Evolutionary conservation across 192 early-diverging fungal genomes (phyloP).

Genomic region (Coemansia sp.): DNA sequence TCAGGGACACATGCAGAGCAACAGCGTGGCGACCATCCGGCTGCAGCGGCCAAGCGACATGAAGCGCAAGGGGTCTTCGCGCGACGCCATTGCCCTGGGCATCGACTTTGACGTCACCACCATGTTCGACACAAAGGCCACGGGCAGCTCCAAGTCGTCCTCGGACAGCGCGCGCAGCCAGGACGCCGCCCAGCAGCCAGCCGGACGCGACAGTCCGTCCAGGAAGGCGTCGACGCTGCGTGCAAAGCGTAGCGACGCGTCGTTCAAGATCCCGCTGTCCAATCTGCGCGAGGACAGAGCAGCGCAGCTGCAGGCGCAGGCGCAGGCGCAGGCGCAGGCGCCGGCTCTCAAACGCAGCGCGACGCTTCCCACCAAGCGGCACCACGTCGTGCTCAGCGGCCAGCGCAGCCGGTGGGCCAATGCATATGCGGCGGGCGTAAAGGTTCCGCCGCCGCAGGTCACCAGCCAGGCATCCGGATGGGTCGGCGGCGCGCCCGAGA

Average conservation of each 20-base stretch:
- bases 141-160: slow-evolving; percentile 9
- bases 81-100: slow-evolving; percentile 46
- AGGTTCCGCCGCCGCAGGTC: background rate
- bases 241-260: slow-evolving; percentile 28
- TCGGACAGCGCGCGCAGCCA: slow-evolving; percentile 3
- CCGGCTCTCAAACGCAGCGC: slow-evolving; percentile 40
- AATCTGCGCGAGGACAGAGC: slow-evolving; percentile 25
- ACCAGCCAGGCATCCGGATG: slow-evolving; percentile 26
- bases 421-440: slow-evolving; percentile 20
- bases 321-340: too few species aligned
- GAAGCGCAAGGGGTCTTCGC: slow-evolving; percentile 45
- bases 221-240: background rate
- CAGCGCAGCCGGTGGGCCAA: slow-evolving; percentile 41
- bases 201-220: too few species aligned
- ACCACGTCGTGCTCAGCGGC: slow-evolving; percentile 7
- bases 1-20: slow-evolving; percentile 30
- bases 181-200: background rate
- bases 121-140: background rate
- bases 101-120: slow-evolving; percentile 46
- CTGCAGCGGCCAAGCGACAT: slow-evolving; percentile 51
- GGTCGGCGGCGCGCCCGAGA: slow-evolving; percentile 24
- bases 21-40: slow-evolving; percentile 49
- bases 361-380: slow-evolving; percentile 41
- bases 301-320: too few species aligned
- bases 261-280: slow-evolving; percentile 29